A percentile compares a stretch with the other conserved stretches of the same genome.
Evolutionary conservation across 2,329 filamentous ascomycete genomes (phyloP).

Genomic region (Akanthomyces uredinophilus): DNA sequence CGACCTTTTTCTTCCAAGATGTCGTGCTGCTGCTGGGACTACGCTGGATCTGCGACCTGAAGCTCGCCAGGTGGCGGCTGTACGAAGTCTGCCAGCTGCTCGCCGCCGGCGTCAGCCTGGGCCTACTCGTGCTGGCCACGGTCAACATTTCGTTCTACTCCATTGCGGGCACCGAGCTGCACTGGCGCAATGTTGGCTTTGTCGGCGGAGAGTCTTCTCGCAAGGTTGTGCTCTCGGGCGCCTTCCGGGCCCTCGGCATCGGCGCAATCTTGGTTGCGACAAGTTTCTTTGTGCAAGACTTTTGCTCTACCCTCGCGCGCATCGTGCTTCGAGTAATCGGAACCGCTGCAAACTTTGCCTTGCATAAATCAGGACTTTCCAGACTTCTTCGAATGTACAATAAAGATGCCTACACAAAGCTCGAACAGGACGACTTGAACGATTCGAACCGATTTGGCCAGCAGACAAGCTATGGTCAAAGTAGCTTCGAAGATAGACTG

Average conservation of each 20-base stretch:
- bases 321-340: constrained; percentile 20
- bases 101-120: not conserved
- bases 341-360: constrained; percentile 14
- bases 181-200: constrained; percentile 25
- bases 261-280: constrained; percentile 15
- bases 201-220: constrained; percentile 22
- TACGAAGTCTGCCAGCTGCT: not conserved
- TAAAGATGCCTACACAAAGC: not conserved
- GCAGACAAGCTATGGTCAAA: not conserved
- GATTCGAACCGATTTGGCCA: not conserved
- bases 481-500: not conserved
- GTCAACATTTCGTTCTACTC: constrained; percentile 28
- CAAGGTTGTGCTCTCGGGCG: constrained; percentile 22
- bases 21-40: not conserved
- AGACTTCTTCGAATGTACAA: not conserved
- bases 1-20: constrained; percentile 8
- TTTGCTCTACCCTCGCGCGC: constrained; percentile 18
- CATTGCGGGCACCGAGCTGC: constrained; percentile 25
- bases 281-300: constrained; percentile 21
- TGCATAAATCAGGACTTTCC: not conserved
- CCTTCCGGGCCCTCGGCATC: constrained; percentile 18
- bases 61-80: not conserved
- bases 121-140: not conserved
- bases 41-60: not conserved
- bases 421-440: not conserved